Evolutionary conservation across 2,329 filamentous ascomycete species (phyloP), one percentile per base, ranked within the genome.

Genomic region (Pyricularia sp.): DNA sequence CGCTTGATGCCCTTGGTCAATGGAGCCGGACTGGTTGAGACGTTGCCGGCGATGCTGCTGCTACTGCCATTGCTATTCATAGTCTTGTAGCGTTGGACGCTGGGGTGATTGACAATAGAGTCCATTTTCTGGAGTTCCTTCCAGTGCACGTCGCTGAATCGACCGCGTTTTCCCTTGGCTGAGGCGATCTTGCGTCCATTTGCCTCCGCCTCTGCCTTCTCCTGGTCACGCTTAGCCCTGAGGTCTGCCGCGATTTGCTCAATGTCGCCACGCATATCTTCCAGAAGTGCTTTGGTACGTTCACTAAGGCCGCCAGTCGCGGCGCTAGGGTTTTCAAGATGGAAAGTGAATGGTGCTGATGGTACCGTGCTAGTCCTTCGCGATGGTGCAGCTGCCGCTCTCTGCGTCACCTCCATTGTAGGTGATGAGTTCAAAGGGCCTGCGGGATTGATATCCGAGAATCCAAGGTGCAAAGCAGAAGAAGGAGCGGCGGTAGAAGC

Each of bases 41-140:
- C 19, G 33, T 40, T 60, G 55, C 26, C 49, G 24, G 22, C 26
- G 49, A 63, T 28, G 57, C 24, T 60, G 57, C 28, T 60, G 28
- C 24, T 31, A n/a, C 24, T 59, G 55, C 24, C 28, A 26, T 22
- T 40, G 49, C 4, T 59, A 19, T 33, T 55, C 28, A 55, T 22
- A 10, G 62, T 22, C 49, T 64, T 53, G 31, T 60, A 76, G 66
- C 84, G 80, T 19, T 60, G 76, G 19, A 88, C 84, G 12, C 93
- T 96, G 9, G 91, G 82, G 73, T 97, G 93, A 67, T 88, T 88
- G 59, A 86, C 90, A 72, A 97, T 97, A 1, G 93, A 97, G 73
- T 96, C 92, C 93, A 97, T 97, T 80, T 96, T 97, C 77, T 91
- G 91, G 78, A 97, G 97, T 72, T 93, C 85, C 62, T 88, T 86